Evolutionary conservation across 768 basidiomycete species (phyloP).

Genomic region (Lactifluus hygrophoroides): DNA sequence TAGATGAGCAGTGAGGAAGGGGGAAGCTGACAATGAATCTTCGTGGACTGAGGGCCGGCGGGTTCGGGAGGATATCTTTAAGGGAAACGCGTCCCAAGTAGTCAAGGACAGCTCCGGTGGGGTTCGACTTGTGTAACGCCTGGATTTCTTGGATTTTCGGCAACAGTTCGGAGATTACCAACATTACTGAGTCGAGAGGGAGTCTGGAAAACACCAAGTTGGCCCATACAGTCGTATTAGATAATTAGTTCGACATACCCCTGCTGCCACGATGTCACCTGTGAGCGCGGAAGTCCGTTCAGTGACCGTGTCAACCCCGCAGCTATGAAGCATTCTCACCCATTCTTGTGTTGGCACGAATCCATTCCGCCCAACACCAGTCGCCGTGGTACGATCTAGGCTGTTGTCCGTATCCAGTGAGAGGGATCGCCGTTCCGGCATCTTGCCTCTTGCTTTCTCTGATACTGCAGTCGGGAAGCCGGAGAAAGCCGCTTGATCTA

Average conservation of each 20-base stretch:
- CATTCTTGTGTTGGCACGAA: constrained; percentile 97
- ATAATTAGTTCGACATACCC: constrained; percentile 47
- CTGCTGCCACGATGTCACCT: constrained; percentile 95
- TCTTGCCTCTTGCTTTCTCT: constrained; percentile 91
- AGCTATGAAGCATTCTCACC: constrained; percentile 41
- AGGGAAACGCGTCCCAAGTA: constrained; percentile 66
- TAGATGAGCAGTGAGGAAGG: constrained; percentile 2
- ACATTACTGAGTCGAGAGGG: constrained; percentile 80
- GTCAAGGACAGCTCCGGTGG: constrained; percentile 62
- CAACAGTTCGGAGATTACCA: constrained; percentile 80
- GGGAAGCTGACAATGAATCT: constrained; percentile 56
- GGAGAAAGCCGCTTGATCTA: constrained; percentile 25
- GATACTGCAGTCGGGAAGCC: constrained; percentile 36
- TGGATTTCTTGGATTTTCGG: constrained; percentile 82
- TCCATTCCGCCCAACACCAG: constrained; percentile 76
- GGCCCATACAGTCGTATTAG: background rate
- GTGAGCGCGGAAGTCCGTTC: constrained; percentile 6
- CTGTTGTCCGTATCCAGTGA: constrained; percentile 43
- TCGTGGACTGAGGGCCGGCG: constrained; percentile 56
- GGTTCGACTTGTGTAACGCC: constrained; percentile 50
- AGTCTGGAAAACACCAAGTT: constrained; percentile 39
- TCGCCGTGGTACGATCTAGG: constrained; percentile 56
- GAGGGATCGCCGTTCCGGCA: constrained; percentile 63
- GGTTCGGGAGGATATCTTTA: constrained; percentile 63
- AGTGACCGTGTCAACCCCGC: background rate